A percentile compares a stretch with the other conserved stretches of the same genome.
Conservation (phyloP, 441 rosid genomes). For the Populus hybrid region DNA sequence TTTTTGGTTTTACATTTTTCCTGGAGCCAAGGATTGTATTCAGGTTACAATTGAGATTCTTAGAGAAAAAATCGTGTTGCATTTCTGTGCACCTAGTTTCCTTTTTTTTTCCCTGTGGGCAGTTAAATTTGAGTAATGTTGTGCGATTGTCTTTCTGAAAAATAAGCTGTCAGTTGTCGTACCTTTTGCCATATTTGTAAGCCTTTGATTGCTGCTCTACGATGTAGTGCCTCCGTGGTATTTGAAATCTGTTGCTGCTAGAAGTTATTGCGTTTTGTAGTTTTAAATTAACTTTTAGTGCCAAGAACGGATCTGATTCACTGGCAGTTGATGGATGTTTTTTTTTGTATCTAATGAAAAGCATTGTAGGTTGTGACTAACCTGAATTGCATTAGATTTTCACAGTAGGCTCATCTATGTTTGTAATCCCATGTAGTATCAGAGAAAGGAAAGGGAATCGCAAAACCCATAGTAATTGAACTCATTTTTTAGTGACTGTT, state of each 20-base stretch:
- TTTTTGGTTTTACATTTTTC: neutral
- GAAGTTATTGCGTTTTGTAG: neutral
- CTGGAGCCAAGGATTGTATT: neutral
- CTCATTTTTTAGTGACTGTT: neutral
- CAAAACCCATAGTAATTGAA: neutral
- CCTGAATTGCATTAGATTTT: neutral
- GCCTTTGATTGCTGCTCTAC: neutral
- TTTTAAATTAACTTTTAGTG: neutral
- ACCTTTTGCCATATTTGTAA: neutral
- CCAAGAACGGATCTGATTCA: neutral
- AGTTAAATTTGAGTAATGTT: conserved; percentile 1
- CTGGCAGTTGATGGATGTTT: neutral
- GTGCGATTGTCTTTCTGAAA: neutral
- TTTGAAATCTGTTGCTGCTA: neutral
- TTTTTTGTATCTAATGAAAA: neutral
- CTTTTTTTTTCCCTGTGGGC: neutral
- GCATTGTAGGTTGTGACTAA: neutral
- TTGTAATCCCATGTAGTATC: neutral
- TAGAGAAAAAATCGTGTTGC: neutral
- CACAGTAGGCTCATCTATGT: neutral
- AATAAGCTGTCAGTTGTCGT: neutral
- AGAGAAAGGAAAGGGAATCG: neutral
- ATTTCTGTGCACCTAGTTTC: neutral
- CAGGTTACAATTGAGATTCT: neutral
- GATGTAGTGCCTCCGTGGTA: neutral